A percentile compares a stretch with the other conserved stretches of the same genome.
phyloP scores from a whole-genome alignment of 768 basidiomycete genomes.

The Termitomyces sp. region DNA sequence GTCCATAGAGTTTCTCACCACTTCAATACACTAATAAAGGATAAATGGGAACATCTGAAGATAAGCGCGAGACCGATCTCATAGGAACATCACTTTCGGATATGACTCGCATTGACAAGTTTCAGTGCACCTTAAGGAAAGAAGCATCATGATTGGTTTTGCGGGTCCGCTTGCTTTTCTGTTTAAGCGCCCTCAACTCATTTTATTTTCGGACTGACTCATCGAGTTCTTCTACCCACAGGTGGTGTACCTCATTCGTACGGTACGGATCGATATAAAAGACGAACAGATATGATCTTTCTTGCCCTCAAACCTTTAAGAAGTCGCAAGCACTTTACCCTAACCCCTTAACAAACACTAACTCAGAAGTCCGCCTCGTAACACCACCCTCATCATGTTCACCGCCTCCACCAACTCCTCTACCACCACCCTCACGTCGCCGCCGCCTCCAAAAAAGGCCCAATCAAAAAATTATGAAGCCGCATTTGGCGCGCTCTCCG shows the following conservation, averaged over 20 bases:
- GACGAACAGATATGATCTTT: not conserved
- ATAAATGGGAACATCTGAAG: conserved; percentile 11
- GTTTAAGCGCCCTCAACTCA: no score
- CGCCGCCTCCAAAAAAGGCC: not conserved
- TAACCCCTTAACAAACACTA: not conserved
- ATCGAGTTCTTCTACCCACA: not conserved
- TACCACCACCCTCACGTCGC: conserved; percentile 2
- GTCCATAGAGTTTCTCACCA: conserved; percentile 17
- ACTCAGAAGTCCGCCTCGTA: not conserved
- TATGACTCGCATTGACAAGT: not conserved
- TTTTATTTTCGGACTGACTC: not conserved
- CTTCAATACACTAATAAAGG: conserved; percentile 12
- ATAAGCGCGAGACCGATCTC: not conserved
- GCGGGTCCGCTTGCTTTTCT: not conserved
- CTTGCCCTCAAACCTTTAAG: not conserved
- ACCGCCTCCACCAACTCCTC: conserved; percentile 7
- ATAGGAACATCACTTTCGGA: not conserved
- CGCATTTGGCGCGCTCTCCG: conserved; percentile 17
- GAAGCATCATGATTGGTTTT: not conserved
- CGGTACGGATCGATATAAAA: not conserved
- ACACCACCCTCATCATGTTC: not conserved
- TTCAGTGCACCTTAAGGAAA: no score
- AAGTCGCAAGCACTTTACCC: not conserved
- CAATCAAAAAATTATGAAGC: conserved; percentile 19
- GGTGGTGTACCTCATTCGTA: not conserved